phyloP scores from a whole-genome alignment of 768 basidiomycete genomes.

The Termitomyces sp. region DNA sequence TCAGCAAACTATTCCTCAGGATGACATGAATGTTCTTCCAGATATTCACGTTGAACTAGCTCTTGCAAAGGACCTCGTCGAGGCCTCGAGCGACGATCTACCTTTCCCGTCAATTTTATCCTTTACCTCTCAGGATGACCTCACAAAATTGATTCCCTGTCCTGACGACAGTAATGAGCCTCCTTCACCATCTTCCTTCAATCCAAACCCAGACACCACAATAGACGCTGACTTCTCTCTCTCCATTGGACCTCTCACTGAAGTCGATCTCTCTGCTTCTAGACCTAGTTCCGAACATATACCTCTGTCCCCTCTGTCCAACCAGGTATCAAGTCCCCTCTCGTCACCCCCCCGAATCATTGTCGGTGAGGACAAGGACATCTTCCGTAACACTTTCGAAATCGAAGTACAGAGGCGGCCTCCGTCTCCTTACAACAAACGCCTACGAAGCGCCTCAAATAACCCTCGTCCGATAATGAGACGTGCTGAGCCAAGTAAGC shows the following conservation, averaged over 20 bases:
- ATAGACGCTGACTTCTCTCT: conserved; percentile 3
- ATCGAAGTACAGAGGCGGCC: conserved; percentile 4
- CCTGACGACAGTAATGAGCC: conserved; percentile 6
- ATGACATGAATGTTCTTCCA: background rate
- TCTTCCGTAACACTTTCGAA: conserved; percentile 13
- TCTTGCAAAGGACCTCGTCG: background rate
- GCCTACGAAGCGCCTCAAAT: conserved; percentile 11
- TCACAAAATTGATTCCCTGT: conserved; percentile 1
- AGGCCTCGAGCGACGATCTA: background rate
- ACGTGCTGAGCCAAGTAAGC: background rate
- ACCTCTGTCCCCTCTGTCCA: conserved; percentile 6
- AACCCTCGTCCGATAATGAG: conserved; percentile 1
- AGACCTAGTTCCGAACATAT: background rate
- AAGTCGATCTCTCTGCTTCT: background rate
- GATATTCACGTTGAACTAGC: conserved; percentile 5
- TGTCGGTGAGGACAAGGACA: background rate
- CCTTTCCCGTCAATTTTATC: conserved; percentile 2
- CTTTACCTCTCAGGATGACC: conserved; percentile 8
- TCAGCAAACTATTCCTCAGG: background rate
- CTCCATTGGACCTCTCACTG: conserved; percentile 1
- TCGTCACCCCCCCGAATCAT: conserved; percentile 10
- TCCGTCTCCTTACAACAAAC: conserved; percentile 11
- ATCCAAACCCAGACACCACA: background rate
- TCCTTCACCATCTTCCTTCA: conserved; percentile 6
- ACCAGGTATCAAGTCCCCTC: conserved; percentile 10